phyloP scores from a whole-genome alignment of 768 basidiomycete genomes.

The Pleurotus ostreatus region DNA sequence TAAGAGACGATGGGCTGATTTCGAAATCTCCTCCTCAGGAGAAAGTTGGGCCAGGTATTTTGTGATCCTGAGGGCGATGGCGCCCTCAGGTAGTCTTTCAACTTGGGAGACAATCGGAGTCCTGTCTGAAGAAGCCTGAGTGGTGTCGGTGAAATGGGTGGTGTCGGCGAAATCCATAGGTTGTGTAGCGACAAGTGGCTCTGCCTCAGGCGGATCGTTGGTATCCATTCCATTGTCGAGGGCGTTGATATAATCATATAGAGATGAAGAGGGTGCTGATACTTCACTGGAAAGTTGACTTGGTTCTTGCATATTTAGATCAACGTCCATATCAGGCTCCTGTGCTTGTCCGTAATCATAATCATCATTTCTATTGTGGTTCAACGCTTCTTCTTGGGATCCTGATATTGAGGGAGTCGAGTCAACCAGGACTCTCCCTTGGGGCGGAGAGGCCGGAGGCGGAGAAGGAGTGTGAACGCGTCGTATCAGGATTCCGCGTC shows the following conservation, averaged over 20 bases:
- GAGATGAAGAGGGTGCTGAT: background rate
- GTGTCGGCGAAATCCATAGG: no score
- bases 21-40: no score
- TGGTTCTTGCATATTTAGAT: background rate
- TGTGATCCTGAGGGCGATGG: no score
- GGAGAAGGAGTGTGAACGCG: background rate
- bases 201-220: background rate
- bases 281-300: background rate
- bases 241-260: background rate
- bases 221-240: no score
- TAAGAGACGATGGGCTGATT: no score
- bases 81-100: no score
- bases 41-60: no score
- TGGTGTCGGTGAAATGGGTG: no score
- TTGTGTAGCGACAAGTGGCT: background rate
- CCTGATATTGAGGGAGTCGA: conserved; percentile 49
- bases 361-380: background rate
- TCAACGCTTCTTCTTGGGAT: conserved; percentile 26
- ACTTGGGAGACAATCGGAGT: no score
- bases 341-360: background rate
- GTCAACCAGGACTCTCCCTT: conserved; percentile 38
- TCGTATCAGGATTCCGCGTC: background rate
- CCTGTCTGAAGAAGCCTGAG: no score
- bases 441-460: conserved; percentile 12
- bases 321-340: background rate